Conservation (phyloP, 345 rosid species). For the Gossypium stocksii region DNA sequence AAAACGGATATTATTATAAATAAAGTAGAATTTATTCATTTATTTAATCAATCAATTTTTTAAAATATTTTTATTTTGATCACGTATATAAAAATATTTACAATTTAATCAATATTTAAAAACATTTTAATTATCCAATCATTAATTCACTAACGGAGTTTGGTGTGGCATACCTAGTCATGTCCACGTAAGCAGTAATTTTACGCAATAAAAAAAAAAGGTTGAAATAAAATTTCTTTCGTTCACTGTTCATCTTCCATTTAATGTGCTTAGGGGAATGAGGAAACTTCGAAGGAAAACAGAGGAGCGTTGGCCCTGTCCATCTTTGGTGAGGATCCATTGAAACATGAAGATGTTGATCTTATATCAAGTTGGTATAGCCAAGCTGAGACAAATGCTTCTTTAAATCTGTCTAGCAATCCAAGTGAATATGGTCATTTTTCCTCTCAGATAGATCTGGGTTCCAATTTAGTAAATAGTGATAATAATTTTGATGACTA, state of each 20-base stretch:
- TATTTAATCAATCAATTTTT: no score
- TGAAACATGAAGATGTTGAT: conserved; percentile 47
- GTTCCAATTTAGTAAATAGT: conserved; percentile 26
- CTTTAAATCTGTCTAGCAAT: conserved; percentile 28
- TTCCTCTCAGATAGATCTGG: conserved; percentile 23
- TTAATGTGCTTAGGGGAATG: conserved; percentile 36
- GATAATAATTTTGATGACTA: conserved; percentile 56
- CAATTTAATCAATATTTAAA: no score
- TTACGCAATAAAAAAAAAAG: no score
- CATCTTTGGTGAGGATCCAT: conserved; percentile 52
- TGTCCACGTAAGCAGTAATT: no score
- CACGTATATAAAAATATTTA: no score
- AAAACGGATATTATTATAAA: no score
- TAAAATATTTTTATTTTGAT: no score
- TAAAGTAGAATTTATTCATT: no score
- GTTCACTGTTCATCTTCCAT: not conserved
- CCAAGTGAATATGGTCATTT: conserved; percentile 30
- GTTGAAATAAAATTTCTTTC: not conserved
- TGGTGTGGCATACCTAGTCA: no score
- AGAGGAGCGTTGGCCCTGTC: conserved; percentile 62
- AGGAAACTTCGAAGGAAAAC: conserved; percentile 27
- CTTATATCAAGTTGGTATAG: conserved; percentile 72
- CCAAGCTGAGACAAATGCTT: conserved; percentile 46
- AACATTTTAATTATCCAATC: no score
- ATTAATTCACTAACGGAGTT: no score